These are phyloP conservation scores for Wallacemonas rigidus DNA, from an alignment of 208 protist genomes.

Conservation along the genomic window DNA sequence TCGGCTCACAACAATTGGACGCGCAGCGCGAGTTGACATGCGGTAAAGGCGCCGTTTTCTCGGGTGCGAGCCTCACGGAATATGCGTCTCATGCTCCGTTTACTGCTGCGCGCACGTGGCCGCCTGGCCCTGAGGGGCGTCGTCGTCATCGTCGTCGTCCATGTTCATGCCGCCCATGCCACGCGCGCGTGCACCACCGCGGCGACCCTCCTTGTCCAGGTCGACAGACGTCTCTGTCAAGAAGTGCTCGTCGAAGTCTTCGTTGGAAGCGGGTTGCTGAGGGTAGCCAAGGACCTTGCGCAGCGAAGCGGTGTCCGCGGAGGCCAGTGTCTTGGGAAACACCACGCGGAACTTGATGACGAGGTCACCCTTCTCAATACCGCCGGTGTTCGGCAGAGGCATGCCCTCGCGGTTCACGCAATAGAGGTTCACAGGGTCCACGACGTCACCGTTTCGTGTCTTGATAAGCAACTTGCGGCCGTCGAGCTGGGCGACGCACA, in stretches of 20 bases:
- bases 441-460: slow-evolving; percentile 51
- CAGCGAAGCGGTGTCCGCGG: slow-evolving; percentile 41
- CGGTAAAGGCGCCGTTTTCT: too few relatives aligned
- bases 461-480: slow-evolving; percentile 84
- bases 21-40: too few relatives aligned
- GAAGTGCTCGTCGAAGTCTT: slow-evolving; percentile 52
- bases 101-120: slow-evolving; percentile 86
- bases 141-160: slow-evolving; percentile 73
- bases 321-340: slow-evolving; percentile 83
- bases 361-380: slow-evolving; percentile 89
- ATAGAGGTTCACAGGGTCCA: slow-evolving; percentile 89
- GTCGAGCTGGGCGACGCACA: slow-evolving; percentile 93
- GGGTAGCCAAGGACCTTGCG: slow-evolving; percentile 83
- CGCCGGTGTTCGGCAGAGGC: slow-evolving; percentile 88
- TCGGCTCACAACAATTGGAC: too few relatives aligned
- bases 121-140: slow-evolving; percentile 50
- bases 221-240: slow-evolving; percentile 74
- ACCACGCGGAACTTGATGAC: slow-evolving; percentile 91
- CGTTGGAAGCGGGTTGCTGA: slow-evolving; percentile 29
- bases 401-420: slow-evolving; percentile 92
- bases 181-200: slow-evolving; percentile 12
- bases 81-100: not conserved
- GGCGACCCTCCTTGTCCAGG: slow-evolving; percentile 72
- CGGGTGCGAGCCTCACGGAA: too few relatives aligned
- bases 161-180: slow-evolving; percentile 29